Percentiles rank a stretch among this genome's conserved stretches.
Conservation (phyloP, 768 basidiomycete genomes). For the Chalciporus sphaerocephalus region DNA sequence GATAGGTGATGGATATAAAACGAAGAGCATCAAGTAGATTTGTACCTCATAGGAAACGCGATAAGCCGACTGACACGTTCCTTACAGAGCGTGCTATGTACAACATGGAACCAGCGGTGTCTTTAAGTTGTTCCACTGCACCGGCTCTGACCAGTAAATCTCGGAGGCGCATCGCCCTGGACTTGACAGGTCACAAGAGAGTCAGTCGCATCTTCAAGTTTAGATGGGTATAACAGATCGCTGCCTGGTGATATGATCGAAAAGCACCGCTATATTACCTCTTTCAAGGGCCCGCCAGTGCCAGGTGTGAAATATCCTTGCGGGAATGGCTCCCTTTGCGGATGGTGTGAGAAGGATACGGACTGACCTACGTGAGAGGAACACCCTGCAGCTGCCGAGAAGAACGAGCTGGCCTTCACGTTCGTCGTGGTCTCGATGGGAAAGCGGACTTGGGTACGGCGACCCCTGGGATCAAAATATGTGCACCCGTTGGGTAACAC, state of each 20-base stretch:
- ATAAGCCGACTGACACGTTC: no score
- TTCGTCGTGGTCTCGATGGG: slow-evolving; percentile 18
- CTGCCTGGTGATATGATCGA: slow-evolving; percentile 18
- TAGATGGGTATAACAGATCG: slow-evolving; percentile 11
- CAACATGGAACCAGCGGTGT: no score
- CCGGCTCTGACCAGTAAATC: slow-evolving; percentile 2
- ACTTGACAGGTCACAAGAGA: no score
- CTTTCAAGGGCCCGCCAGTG: slow-evolving; percentile 10
- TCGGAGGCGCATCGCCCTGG: slow-evolving; percentile 3
- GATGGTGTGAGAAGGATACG: background rate
- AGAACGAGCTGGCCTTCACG: slow-evolving; percentile 2
- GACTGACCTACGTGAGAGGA: slow-evolving; percentile 16
- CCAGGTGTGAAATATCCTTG: slow-evolving; percentile 23
- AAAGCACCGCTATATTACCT: no score
- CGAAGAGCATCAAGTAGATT: no score
- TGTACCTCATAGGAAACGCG: no score
- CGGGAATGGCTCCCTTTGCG: slow-evolving; percentile 12
- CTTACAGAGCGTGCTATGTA: no score
- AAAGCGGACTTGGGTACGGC: slow-evolving; percentile 17
- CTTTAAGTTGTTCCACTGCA: slow-evolving; percentile 8
- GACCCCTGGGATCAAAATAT: slow-evolving; percentile 17
- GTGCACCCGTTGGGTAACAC: slow-evolving; percentile 10
- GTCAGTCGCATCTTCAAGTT: no score
- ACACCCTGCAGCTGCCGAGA: slow-evolving; percentile 6
- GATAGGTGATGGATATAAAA: no score